Base-by-base conservation (phyloP, 768 basidiomycete genomes). In the Tylopilus felleus region DNA sequence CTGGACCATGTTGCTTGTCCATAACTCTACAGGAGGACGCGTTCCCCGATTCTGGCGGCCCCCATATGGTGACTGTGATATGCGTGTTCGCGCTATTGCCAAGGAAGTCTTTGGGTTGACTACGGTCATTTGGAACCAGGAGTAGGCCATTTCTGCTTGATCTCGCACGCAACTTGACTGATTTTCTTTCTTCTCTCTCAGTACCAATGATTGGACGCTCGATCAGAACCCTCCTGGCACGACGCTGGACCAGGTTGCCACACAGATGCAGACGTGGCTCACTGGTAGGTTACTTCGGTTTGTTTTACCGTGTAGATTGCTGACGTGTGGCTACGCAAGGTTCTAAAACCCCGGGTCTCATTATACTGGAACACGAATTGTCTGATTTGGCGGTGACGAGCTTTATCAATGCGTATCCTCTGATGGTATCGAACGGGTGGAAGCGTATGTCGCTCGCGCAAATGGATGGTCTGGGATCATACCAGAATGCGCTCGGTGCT, bases 111-210 rank as follows among this genome's bases (percentile, higher is more conserved):
- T 97, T 65, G 92, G 90, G 23, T 70, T 98, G 58, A 77, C 78
- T 21, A 88, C 90, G n/a, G 80, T 95, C 51, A 72, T 91, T 60
- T 98, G 95, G 95, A 94, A 96, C 71, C 81, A 85, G 55, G 94
- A 95, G 88, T 90, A 72, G 49, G 81, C 56, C 8, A 2, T 45
- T 21, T 58, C 22, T 21, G 13, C 5, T 35, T 46, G 9, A 42
- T 29, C n/a, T 36, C 17, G 23, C 25, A 5, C 8, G 36, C 41
- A 13, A 16, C 25, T 39, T 22, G 29, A n/a, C 23, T 51, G 25
- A 53, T 47, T 35, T 10, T 19, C 12, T 22, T 33, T 22, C 19
- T 17, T 12, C 25, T 21, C 35, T 17, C 52, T 52, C 63, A 90
- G 88, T 65, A 85, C 91, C 14, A 68, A 73, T 23, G 93, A 95